Conservation (phyloP, 768 basidiomycete genomes). For the Thelephora ganbajun region DNA sequence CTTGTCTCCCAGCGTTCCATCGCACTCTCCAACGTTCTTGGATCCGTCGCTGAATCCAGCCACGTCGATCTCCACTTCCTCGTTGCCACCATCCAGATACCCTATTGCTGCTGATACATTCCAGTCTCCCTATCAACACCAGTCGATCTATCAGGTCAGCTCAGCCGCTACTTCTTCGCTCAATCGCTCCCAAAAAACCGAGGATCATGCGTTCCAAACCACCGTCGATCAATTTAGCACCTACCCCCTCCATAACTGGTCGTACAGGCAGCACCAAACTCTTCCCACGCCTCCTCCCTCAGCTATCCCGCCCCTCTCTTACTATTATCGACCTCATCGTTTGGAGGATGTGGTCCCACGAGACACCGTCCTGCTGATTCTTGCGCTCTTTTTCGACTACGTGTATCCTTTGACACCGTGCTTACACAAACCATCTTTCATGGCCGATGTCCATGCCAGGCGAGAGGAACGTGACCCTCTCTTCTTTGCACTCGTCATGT, state of each 20-base stretch:
- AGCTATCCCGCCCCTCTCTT: conserved; percentile 44
- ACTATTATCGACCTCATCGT: conserved; percentile 60
- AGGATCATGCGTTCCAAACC: conserved; percentile 26
- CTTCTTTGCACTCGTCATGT: conserved; percentile 86
- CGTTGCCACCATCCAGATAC: conserved; percentile 54
- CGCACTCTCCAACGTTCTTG: conserved; percentile 27
- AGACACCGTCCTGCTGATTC: conserved; percentile 68
- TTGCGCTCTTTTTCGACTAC: conserved; percentile 86
- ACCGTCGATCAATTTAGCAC: conserved; percentile 43
- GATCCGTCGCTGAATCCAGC: conserved; percentile 31
- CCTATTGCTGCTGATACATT: conserved; percentile 58
- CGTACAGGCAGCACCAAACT: conserved; percentile 49
- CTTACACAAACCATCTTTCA: conserved; percentile 82
- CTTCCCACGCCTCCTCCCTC: conserved; percentile 30
- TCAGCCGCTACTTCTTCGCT: conserved; percentile 22
- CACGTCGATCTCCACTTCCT: conserved; percentile 23
- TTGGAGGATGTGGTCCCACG: conserved; percentile 75
- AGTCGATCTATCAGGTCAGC: conserved; percentile 9
- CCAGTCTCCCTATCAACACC: conserved; percentile 38
- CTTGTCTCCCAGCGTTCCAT: conserved; percentile 17
- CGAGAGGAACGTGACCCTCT: conserved; percentile 81
- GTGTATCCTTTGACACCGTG: conserved; percentile 87
- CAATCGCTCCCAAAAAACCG: conserved; percentile 24
- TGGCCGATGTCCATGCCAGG: conserved; percentile 72
- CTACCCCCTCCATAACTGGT: conserved; percentile 58